These are phyloP conservation scores for Sporobolomyces roseus DNA, from an alignment of 768 basidiomycete genomes.

Conservation along the genomic window DNA sequence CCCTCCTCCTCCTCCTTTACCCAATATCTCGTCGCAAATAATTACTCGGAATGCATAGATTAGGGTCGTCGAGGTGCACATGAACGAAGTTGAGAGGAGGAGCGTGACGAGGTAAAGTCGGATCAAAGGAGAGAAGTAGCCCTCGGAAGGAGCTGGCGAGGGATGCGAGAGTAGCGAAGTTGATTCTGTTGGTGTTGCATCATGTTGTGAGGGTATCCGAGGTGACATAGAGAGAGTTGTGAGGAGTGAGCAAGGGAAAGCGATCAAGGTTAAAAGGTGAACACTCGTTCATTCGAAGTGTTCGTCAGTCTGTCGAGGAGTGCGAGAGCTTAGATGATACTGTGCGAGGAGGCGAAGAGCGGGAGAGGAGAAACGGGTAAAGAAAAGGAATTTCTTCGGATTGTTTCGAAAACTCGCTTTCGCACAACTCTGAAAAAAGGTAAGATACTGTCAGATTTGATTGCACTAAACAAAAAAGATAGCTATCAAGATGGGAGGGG, in stretches of 20 bases:
- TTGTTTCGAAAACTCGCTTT: too few species aligned
- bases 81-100: slow-evolving; percentile 40
- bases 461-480: slow-evolving; percentile 11
- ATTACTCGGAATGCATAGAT: slow-evolving; percentile 46
- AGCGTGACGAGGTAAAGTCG: slow-evolving; percentile 11
- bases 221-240: not conserved
- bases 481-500: not conserved
- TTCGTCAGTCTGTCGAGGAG: too few species aligned
- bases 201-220: not conserved
- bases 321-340: too few species aligned
- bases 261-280: not conserved
- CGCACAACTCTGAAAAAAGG: too few species aligned
- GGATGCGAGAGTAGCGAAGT: not conserved
- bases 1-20: slow-evolving; percentile 28
- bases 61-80: slow-evolving; percentile 46
- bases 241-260: not conserved
- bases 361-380: too few species aligned
- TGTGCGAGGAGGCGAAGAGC: too few species aligned
- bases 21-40: slow-evolving; percentile 45
- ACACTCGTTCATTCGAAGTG: not conserved
- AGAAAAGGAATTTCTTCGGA: too few species aligned
- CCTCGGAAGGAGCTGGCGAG: not conserved
- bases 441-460: too few species aligned
- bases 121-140: not conserved
- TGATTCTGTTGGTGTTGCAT: not conserved